Evolutionary conservation across 768 basidiomycete genomes (phyloP).

Genomic region (Pisolithus albus): DNA sequence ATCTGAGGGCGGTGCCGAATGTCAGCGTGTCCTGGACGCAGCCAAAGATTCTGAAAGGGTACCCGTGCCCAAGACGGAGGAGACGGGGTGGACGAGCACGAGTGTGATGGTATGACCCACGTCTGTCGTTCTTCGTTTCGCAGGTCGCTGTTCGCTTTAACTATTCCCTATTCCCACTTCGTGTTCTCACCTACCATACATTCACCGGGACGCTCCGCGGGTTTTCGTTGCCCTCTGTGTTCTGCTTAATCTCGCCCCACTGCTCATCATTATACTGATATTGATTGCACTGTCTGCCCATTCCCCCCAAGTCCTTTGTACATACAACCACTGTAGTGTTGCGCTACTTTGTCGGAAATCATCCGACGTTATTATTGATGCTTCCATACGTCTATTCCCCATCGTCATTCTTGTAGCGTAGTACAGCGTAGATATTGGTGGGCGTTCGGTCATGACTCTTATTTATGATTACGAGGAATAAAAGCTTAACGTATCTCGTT

Average conservation of each 20-base stretch:
- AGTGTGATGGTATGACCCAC: conserved; percentile 25
- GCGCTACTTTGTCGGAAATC: background rate
- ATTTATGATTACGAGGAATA: conserved; percentile 12
- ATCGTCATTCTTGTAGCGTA: conserved; percentile 10
- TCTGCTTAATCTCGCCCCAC: conserved; percentile 5
- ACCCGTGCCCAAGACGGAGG: conserved; percentile 26
- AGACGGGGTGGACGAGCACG: conserved; percentile 26
- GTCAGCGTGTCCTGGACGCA: conserved; percentile 39
- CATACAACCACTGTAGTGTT: conserved; percentile 4
- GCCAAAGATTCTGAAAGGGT: conserved; percentile 21
- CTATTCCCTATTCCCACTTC: conserved; percentile 11
- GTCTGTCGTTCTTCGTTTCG: conserved; percentile 4
- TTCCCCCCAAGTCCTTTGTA: conserved; percentile 1
- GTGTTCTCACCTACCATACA: conserved; percentile 14
- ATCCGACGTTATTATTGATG: background rate
- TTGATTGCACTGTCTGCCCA: conserved; percentile 1
- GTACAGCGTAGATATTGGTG: conserved; percentile 13
- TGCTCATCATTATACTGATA: conserved; percentile 2
- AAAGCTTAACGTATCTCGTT: conserved; percentile 1
- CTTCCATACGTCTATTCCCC: background rate
- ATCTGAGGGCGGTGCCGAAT: conserved; percentile 79
- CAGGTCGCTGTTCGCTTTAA: conserved; percentile 12
- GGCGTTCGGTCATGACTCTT: conserved; percentile 7
- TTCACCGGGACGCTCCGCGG: conserved; percentile 23
- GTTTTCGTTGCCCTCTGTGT: conserved; percentile 7